phyloP scores from a whole-genome alignment of 306 rosid genomes.

The Potentilla sterilis region DNA sequence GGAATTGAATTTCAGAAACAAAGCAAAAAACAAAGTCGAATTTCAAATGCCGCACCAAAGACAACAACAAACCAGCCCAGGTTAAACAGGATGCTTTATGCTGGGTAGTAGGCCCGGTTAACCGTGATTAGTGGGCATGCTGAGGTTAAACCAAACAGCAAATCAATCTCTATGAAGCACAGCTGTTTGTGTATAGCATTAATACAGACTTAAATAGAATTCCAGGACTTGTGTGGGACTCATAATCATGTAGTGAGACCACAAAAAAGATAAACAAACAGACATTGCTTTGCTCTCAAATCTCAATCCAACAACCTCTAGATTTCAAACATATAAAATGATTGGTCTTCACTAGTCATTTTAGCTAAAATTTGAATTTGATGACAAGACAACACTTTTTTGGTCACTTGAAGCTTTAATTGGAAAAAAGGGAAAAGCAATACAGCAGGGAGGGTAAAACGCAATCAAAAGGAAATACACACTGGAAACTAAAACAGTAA shows the following conservation, averaged over 20 bases:
- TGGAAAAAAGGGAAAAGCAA: background rate
- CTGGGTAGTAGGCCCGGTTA: background rate
- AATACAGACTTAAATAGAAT: background rate
- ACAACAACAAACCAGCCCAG: background rate
- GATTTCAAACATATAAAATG: background rate
- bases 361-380: background rate
- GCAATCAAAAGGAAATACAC: background rate
- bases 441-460: background rate
- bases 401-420: background rate
- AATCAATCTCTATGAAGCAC: background rate
- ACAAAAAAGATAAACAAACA: background rate
- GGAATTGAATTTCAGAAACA: background rate
- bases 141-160: background rate
- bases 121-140: constrained; percentile 4
- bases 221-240: background rate
- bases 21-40: background rate
- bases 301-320: background rate
- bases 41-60: background rate
- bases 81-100: background rate
- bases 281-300: constrained; percentile 3
- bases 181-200: background rate
- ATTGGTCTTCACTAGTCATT: background rate
- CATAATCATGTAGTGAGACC: constrained; percentile 6
- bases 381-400: too few species aligned
- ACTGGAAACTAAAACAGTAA: background rate